A percentile compares a stretch with the other conserved stretches of the same genome.
Conservation (phyloP, 345 rosid species). For the Gossypium stocksii region DNA sequence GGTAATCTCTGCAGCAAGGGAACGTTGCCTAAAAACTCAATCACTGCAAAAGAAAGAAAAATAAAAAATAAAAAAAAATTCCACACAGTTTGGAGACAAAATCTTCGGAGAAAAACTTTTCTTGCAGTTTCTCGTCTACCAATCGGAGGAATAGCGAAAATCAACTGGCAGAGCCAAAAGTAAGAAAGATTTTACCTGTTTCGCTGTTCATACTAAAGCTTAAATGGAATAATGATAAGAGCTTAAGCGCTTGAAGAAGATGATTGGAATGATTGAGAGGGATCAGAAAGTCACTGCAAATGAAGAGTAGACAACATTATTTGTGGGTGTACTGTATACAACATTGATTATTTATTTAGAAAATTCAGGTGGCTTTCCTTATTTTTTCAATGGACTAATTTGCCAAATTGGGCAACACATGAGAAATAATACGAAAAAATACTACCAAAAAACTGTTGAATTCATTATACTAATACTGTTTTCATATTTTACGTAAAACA, state of each 20-base stretch:
- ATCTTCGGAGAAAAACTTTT: neutral
- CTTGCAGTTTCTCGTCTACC: too few relatives aligned
- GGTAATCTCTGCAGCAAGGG: slow-evolving; percentile 74
- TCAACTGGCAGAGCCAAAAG: neutral
- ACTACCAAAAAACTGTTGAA: too few relatives aligned
- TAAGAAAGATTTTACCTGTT: slow-evolving; percentile 26
- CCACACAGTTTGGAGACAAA: neutral
- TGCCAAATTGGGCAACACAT: too few relatives aligned
- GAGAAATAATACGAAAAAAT: too few relatives aligned
- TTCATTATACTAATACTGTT: too few relatives aligned
- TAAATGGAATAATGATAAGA: neutral
- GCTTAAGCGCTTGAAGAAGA: neutral
- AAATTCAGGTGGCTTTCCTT: too few relatives aligned
- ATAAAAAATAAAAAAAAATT: neutral
- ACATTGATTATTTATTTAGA: too few relatives aligned
- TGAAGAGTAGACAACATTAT: too few relatives aligned
- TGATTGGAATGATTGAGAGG: neutral
- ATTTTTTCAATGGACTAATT: too few relatives aligned
- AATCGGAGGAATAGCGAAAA: neutral
- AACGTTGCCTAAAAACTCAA: slow-evolving; percentile 69
- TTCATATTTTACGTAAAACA: too few relatives aligned
- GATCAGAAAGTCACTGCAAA: neutral
- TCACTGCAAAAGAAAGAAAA: slow-evolving; percentile 37
- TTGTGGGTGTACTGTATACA: too few relatives aligned
- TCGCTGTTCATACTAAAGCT: slow-evolving; percentile 34